These are phyloP conservation scores for Colletotrichum navitas DNA, from an alignment of 2,329 filamentous ascomycete genomes.

Conservation along the genomic window DNA sequence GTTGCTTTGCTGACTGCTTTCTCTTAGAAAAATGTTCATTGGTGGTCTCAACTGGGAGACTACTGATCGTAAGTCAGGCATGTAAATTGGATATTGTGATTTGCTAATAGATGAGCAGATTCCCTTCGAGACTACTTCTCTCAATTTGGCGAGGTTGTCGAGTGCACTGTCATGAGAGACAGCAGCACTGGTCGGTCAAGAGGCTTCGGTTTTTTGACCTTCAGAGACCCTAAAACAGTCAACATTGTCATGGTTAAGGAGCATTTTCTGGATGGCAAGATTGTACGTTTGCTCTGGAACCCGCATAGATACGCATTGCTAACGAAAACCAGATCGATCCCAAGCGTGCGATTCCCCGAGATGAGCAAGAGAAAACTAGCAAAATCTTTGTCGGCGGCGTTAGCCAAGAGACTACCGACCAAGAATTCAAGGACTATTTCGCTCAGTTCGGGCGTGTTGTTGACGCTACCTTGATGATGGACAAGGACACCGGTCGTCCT, in stretches of 20 bases:
- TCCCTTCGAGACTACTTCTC: slow-evolving; percentile 97
- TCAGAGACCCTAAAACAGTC: slow-evolving; percentile 96
- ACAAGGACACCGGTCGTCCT: slow-evolving; percentile 98
- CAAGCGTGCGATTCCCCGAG: slow-evolving; percentile 95
- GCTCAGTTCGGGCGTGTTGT: slow-evolving; percentile 96
- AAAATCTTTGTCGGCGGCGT: slow-evolving; percentile 99
- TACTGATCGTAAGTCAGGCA: slow-evolving; percentile 82
- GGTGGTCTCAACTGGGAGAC: slow-evolving; percentile 99
- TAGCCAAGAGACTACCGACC: slow-evolving; percentile 95
- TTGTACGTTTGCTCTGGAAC: slow-evolving; percentile 72
- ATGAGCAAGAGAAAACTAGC: slow-evolving; percentile 97
- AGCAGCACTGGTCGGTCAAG: slow-evolving; percentile 92
- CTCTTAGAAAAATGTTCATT: slow-evolving; percentile 99
- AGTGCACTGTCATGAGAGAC: slow-evolving; percentile 99
- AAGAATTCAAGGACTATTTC: slow-evolving; percentile 97
- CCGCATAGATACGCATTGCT: neutral
- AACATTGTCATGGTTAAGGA: slow-evolving; percentile 99
- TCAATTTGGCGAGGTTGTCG: slow-evolving; percentile 95
- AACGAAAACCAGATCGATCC: slow-evolving; percentile 82
- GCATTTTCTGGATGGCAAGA: slow-evolving; percentile 97
- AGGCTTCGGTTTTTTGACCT: slow-evolving; percentile 97
- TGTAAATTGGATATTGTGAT: slow-evolving; percentile 22
- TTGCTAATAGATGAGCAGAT: slow-evolving; percentile 67
- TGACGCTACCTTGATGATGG: slow-evolving; percentile 99
- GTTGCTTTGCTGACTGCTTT: slow-evolving; percentile 21